Conservation (phyloP, 495 filamentous ascomycete species). For the Aspergillus conjunctus region DNA sequence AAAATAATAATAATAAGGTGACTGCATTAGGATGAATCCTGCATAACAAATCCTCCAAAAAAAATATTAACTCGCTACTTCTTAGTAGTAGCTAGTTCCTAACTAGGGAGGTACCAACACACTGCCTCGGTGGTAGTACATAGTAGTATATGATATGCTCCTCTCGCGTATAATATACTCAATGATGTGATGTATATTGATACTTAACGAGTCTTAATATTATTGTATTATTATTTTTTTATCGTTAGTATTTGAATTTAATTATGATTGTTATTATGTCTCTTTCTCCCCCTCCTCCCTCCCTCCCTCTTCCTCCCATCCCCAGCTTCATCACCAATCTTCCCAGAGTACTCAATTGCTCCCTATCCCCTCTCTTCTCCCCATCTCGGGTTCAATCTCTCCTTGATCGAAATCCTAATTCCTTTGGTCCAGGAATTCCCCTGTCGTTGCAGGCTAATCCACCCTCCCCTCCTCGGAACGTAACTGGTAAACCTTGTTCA, state of each 20-base stretch:
- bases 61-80: background rate
- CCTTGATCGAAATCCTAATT: background rate
- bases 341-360: background rate
- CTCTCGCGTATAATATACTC: background rate
- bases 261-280: background rate
- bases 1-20: too few relatives aligned
- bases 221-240: too few relatives aligned
- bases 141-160: background rate
- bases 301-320: background rate
- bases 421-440: background rate
- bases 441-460: background rate
- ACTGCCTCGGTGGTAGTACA: background rate
- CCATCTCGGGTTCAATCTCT: background rate
- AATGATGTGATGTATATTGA: slow-evolving; percentile 7
- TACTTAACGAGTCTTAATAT: background rate
- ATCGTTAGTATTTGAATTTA: background rate
- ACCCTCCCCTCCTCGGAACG: background rate
- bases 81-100: too few relatives aligned
- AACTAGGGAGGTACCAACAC: too few relatives aligned
- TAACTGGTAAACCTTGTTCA: background rate
- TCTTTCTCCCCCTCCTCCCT: background rate
- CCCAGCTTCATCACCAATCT: background rate
- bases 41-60: background rate
- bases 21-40: too few relatives aligned
- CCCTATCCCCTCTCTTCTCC: background rate